These are phyloP conservation scores for Pythium plurisporium DNA, from an alignment of 352 stramenopile genomes.

Conservation along the genomic window DNA sequence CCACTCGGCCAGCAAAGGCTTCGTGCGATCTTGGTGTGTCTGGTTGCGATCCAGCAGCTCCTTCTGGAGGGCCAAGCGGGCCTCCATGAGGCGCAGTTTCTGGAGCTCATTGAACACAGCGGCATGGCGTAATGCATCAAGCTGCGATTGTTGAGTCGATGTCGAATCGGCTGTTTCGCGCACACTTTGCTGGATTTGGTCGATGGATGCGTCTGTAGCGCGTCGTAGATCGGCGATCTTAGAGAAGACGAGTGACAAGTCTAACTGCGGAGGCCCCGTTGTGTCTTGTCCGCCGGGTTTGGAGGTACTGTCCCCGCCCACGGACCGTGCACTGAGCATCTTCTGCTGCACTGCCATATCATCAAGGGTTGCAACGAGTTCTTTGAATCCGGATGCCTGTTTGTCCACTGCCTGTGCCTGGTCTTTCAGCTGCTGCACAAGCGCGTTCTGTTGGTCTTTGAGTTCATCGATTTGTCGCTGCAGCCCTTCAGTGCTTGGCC, in stretches of 20 bases:
- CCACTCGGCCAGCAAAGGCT: slow-evolving; percentile 66
- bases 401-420: slow-evolving; percentile 41
- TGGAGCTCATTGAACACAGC: slow-evolving; percentile 50
- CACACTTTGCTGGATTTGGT: slow-evolving; percentile 48
- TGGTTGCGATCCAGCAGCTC: slow-evolving; percentile 66
- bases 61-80: slow-evolving; percentile 57
- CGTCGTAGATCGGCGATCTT: slow-evolving; percentile 69
- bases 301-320: neutral
- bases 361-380: slow-evolving; percentile 41
- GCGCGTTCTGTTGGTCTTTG: slow-evolving; percentile 33
- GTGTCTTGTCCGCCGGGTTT: slow-evolving; percentile 4
- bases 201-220: slow-evolving; percentile 53
- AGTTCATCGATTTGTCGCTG: slow-evolving; percentile 50
- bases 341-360: slow-evolving; percentile 54
- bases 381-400: slow-evolving; percentile 45
- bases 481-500: slow-evolving; percentile 19
- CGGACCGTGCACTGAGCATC: slow-evolving; percentile 12
- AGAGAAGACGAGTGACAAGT: slow-evolving; percentile 78
- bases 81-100: slow-evolving; percentile 52
- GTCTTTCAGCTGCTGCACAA: slow-evolving; percentile 38
- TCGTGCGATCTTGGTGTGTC: slow-evolving; percentile 59
- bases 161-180: slow-evolving; percentile 31
- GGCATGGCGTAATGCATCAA: slow-evolving; percentile 50
- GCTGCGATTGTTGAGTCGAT: slow-evolving; percentile 44
- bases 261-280: slow-evolving; percentile 28